Evolutionary conservation across 208 protist species (phyloP).

Genomic region (Vickermania spadyakhi): DNA sequence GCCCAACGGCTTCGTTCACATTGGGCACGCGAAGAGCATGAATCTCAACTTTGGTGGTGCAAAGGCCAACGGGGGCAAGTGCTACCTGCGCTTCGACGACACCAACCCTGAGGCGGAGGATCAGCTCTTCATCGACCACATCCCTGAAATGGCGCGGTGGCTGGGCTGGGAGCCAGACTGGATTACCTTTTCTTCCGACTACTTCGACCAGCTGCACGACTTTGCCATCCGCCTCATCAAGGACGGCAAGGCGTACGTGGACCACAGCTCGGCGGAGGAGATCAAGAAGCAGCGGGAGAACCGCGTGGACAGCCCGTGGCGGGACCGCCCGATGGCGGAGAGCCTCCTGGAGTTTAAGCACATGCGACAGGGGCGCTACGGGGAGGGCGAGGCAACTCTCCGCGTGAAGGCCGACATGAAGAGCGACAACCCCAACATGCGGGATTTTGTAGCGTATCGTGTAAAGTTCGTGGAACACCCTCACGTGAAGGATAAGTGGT

Average conservation of each 20-base stretch:
- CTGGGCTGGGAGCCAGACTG: conserved; percentile 89
- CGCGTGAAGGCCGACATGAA: conserved; percentile 98
- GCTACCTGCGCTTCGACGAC: conserved; percentile 98
- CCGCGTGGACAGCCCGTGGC: conserved; percentile 85
- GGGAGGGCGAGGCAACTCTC: conserved; percentile 96
- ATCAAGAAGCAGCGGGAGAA: conserved; percentile 86
- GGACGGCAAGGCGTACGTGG: conserved; percentile 96
- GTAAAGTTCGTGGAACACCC: conserved; percentile 96
- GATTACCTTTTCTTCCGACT: conserved; percentile 98
- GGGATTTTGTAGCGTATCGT: conserved; percentile 98
- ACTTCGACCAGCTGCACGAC: conserved; percentile 98
- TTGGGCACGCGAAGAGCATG: conserved; percentile 99
- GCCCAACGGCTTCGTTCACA: conserved; percentile 98
- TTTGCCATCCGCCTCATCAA: conserved; percentile 98
- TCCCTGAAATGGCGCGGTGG: conserved; percentile 89
- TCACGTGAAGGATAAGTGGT: conserved; percentile 94
- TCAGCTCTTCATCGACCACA: conserved; percentile 97
- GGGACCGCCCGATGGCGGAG: conserved; percentile 88
- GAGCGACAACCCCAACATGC: conserved; percentile 96
- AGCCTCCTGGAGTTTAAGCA: conserved; percentile 88
- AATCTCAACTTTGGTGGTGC: conserved; percentile 98
- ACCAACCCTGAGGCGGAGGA: conserved; percentile 98
- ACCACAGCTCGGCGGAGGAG: conserved; percentile 94
- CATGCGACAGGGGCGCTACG: conserved; percentile 93
- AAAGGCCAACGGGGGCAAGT: conserved; percentile 87